A percentile compares a stretch with the other conserved stretches of the same genome.
phyloP scores from a whole-genome alignment of 495 filamentous ascomycete genomes.

The Xylaria scruposa region DNA sequence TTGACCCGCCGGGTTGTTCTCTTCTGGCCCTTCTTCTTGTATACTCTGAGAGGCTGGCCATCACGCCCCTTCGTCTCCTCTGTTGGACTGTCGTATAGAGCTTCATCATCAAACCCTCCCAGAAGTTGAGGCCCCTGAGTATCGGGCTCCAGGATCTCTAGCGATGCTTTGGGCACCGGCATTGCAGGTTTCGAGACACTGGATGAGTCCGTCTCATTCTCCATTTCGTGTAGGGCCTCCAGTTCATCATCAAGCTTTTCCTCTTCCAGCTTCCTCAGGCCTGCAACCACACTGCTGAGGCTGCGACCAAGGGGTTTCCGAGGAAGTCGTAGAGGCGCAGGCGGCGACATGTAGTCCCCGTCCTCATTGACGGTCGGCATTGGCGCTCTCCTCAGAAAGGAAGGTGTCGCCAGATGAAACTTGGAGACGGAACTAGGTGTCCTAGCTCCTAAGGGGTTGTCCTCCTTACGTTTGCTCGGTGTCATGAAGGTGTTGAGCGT shows the following conservation, averaged over 20 bases:
- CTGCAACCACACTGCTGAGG: constrained; percentile 79
- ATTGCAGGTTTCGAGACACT: constrained; percentile 30
- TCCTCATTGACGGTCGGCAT: constrained; percentile 55
- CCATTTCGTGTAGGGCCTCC: constrained; percentile 82
- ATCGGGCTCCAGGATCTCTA: constrained; percentile 63
- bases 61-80: constrained; percentile 51
- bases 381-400: constrained; percentile 70
- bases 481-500: constrained; percentile 71
- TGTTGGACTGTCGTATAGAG: constrained; percentile 55
- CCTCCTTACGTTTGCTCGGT: constrained; percentile 52
- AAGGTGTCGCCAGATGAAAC: constrained; percentile 68
- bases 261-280: constrained; percentile 79
- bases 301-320: constrained; percentile 72
- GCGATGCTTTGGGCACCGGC: constrained; percentile 29
- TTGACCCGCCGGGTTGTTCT: constrained; percentile 79
- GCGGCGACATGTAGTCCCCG: constrained; percentile 49
- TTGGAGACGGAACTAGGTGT: constrained; percentile 60
- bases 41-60: constrained; percentile 64
- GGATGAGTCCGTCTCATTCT: constrained; percentile 55
- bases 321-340: constrained; percentile 61
- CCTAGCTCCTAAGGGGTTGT: constrained; percentile 39
- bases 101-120: constrained; percentile 67
- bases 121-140: constrained; percentile 62
- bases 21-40: constrained; percentile 94
- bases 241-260: constrained; percentile 78